Evolutionary conservation across 176 grass and related monocot species (phyloP).

Genomic region (Otatea glauca): DNA sequence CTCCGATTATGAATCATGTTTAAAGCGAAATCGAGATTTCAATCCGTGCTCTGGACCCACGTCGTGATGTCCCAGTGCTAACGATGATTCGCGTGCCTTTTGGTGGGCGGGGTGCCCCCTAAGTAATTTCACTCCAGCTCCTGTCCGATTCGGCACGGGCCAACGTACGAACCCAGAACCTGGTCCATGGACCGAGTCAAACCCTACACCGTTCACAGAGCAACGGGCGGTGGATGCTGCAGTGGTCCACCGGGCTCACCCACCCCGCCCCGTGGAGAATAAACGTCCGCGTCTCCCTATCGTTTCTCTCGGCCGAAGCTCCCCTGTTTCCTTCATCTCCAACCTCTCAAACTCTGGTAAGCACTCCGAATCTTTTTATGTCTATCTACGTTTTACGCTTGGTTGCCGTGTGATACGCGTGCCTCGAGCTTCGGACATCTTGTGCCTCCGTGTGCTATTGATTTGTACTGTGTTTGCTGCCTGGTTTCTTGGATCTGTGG

Average conservation of each 20-base stretch:
- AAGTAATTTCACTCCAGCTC: not conserved
- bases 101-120: no score
- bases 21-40: no score
- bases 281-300: conserved; percentile 13
- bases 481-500: not conserved
- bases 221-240: not conserved
- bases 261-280: not conserved
- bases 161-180: not conserved
- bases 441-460: not conserved
- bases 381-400: not conserved
- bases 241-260: not conserved
- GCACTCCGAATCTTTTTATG: not conserved
- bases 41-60: not conserved
- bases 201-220: not conserved
- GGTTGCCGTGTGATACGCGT: not conserved
- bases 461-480: not conserved
- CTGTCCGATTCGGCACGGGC: not conserved
- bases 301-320: conserved; percentile 8
- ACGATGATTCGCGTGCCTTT: no score
- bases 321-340: not conserved
- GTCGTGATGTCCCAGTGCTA: no score
- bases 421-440: not conserved
- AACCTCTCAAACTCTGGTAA: conserved; percentile 33
- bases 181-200: not conserved
- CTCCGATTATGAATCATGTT: no score